These are phyloP conservation scores for Wickerhamiella pararugosa DNA, from an alignment of 1,139 yeast species.

Conservation along the genomic window DNA sequence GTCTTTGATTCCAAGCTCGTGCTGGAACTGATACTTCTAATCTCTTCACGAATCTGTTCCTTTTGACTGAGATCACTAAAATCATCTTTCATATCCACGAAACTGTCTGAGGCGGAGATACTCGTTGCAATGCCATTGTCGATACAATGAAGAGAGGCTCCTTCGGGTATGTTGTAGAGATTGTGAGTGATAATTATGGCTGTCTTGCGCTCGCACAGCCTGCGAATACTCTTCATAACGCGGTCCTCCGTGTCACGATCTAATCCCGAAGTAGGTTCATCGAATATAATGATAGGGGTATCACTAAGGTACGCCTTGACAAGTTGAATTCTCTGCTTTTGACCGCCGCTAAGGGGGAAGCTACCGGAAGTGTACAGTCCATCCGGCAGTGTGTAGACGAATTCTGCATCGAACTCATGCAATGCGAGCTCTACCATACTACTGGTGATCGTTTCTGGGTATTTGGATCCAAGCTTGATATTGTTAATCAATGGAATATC, in stretches of 20 bases:
- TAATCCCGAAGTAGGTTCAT: constrained; percentile 75
- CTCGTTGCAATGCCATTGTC: constrained; percentile 41
- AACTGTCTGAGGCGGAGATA: background rate
- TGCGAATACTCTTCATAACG: constrained; percentile 36
- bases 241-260: constrained; percentile 36
- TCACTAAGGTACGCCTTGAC: constrained; percentile 70
- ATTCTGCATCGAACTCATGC: constrained; percentile 22
- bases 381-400: constrained; percentile 34
- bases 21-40: background rate
- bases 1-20: too few species aligned
- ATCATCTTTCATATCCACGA: constrained; percentile 22
- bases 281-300: constrained; percentile 60
- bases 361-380: constrained; percentile 41
- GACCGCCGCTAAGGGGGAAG: constrained; percentile 72
- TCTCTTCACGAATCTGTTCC: background rate
- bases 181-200: constrained; percentile 79
- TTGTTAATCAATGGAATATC: constrained; percentile 50
- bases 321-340: constrained; percentile 62
- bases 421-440: constrained; percentile 33
- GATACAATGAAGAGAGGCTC: constrained; percentile 44
- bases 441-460: constrained; percentile 17
- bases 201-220: constrained; percentile 53
- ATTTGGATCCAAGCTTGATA: constrained; percentile 33
- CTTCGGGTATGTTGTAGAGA: constrained; percentile 34
- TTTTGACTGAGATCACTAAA: background rate